Evolutionary conservation across 352 stramenopile genomes (phyloP).

Genomic region (Phytophthora ramorum): DNA sequence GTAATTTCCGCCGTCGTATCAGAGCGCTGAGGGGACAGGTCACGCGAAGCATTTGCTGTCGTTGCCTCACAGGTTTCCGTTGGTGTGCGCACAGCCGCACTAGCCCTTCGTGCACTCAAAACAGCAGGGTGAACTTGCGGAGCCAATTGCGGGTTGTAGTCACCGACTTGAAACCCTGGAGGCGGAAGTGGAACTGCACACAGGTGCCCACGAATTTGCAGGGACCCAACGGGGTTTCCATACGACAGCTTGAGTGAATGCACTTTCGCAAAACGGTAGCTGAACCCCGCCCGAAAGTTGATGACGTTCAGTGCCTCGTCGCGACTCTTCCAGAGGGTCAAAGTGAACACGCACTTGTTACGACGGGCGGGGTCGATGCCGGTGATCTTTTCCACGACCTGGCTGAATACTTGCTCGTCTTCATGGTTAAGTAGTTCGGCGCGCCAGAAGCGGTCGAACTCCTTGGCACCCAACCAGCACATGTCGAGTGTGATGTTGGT

Average conservation of each 20-base stretch:
- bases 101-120: too few species aligned
- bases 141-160: too few species aligned
- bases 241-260: conserved; percentile 6
- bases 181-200: background rate
- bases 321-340: conserved; percentile 8
- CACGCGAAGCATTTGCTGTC: too few species aligned
- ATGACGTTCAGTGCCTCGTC: background rate
- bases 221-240: background rate
- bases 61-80: too few species aligned
- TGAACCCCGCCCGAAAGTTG: background rate
- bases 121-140: too few species aligned
- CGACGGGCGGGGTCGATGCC: background rate
- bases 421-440: background rate
- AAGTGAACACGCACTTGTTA: background rate
- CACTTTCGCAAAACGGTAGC: conserved; percentile 9
- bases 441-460: background rate
- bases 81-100: too few species aligned
- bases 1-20: too few species aligned
- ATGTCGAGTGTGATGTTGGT: conserved; percentile 5
- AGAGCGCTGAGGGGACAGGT: too few species aligned
- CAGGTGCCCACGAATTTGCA: conserved; percentile 6
- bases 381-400: background rate
- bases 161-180: background rate
- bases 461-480: conserved; percentile 1
- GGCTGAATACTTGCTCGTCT: background rate